These are phyloP conservation scores for Fusarium coffeatum DNA, from an alignment of 2,329 filamentous ascomycete genomes.

Conservation along the genomic window DNA sequence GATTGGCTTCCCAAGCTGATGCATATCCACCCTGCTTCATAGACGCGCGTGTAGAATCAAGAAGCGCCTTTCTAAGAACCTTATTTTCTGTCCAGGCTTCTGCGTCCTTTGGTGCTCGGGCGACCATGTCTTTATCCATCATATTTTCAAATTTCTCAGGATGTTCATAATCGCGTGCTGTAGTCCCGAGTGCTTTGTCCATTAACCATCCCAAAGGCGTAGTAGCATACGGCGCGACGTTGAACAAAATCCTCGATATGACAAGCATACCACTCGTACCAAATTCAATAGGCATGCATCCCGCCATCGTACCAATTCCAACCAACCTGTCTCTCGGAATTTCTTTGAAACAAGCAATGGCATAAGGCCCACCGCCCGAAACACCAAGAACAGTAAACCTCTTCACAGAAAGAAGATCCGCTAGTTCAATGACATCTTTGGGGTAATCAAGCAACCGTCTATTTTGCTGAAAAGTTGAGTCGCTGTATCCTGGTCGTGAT, in stretches of 20 bases:
- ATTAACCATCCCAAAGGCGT: constrained; percentile 12
- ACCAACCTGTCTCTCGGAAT: constrained; percentile 1
- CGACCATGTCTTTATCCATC: constrained; percentile 22
- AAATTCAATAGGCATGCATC: constrained; percentile 27
- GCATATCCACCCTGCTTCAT: constrained; percentile 27
- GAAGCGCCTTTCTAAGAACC: neutral
- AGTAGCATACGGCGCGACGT: constrained; percentile 14
- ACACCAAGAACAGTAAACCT: constrained; percentile 16
- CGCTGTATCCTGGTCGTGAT: constrained; percentile 20
- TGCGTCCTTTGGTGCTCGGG: constrained; percentile 4
- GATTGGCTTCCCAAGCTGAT: constrained; percentile 18
- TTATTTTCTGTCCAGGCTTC: constrained; percentile 1
- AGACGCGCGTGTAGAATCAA: constrained; percentile 3
- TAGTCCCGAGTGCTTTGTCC: neutral
- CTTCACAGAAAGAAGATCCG: neutral
- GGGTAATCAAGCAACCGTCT: constrained; percentile 20
- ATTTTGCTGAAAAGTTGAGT: constrained; percentile 26
- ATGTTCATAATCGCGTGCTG: constrained; percentile 21
- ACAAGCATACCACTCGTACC: constrained; percentile 25
- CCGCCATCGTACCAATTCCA: constrained; percentile 15
- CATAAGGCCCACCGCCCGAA: constrained; percentile 28
- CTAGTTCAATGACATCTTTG: constrained; percentile 5
- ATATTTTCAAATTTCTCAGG: constrained; percentile 14
- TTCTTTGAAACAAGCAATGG: constrained; percentile 23
- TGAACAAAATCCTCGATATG: neutral